Evolutionary conservation across 768 basidiomycete genomes (phyloP).

Genomic region (Psilocybe cyanescens): DNA sequence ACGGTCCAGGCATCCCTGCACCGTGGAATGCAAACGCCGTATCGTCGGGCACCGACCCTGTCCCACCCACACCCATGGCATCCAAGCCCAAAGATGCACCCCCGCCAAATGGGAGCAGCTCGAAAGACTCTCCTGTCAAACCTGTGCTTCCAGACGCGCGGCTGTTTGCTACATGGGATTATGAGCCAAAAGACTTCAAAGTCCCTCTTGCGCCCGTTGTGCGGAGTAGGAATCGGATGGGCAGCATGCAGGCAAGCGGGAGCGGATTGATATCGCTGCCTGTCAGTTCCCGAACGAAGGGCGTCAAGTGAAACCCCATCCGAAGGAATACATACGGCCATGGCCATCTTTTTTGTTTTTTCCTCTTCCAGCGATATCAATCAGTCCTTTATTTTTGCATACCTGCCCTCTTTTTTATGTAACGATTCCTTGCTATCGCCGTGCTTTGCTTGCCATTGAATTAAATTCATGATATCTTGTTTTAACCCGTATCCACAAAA

Average conservation of each 20-base stretch:
- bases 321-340: not conserved
- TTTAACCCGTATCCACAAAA: not conserved
- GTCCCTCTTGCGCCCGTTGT: constrained; percentile 31
- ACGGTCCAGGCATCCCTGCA: constrained; percentile 52
- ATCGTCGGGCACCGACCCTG: constrained; percentile 29
- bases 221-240: constrained; percentile 35
- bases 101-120: constrained; percentile 14
- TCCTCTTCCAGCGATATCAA: not conserved
- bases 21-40: constrained; percentile 55
- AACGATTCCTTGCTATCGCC: constrained; percentile 8
- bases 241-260: constrained; percentile 30
- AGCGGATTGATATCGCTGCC: constrained; percentile 26
- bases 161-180: constrained; percentile 61
- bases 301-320: constrained; percentile 18
- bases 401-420: not conserved
- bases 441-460: constrained; percentile 8
- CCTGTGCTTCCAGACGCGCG: constrained; percentile 53
- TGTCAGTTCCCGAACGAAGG: constrained; percentile 20
- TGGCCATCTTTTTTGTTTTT: not conserved
- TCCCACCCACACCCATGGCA: constrained; percentile 29
- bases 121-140: constrained; percentile 34
- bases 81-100: constrained; percentile 33
- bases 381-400: constrained; percentile 1
- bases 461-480: not conserved
- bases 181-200: constrained; percentile 52